Conservation (phyloP, 2,329 filamentous ascomycete genomes). For the Pseudocercospora crystallina region DNA sequence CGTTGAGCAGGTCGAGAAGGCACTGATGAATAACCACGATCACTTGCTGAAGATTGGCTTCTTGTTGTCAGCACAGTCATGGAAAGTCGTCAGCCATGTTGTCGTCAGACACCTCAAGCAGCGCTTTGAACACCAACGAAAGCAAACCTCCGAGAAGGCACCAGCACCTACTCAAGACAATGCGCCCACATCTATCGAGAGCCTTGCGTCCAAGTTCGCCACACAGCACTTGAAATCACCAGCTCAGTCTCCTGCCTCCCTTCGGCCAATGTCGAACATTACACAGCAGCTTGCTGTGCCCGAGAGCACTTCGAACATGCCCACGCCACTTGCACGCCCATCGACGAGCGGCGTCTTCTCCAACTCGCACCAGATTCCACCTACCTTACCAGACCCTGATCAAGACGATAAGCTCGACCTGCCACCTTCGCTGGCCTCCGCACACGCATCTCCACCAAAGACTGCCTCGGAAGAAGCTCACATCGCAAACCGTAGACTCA, state of each 20-base stretch:
- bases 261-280: conserved; percentile 24
- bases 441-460: conserved; percentile 6
- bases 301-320: conserved; percentile 54
- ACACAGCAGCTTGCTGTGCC: conserved; percentile 25
- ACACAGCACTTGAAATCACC: conserved; percentile 23
- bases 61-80: conserved; percentile 57
- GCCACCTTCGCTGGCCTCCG: conserved; percentile 27
- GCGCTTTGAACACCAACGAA: conserved; percentile 22
- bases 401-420: conserved; percentile 26
- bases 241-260: conserved; percentile 15
- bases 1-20: conserved; percentile 18
- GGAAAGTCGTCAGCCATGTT: conserved; percentile 56
- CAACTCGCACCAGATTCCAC: conserved; percentile 2
- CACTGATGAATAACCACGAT: conserved; percentile 19
- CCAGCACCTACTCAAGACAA: conserved; percentile 5
- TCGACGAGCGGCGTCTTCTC: conserved; percentile 11
- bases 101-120: conserved; percentile 51
- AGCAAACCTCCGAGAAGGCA: conserved; percentile 6
- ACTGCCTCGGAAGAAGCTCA: neutral
- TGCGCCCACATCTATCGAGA: conserved; percentile 17
- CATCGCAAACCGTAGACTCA: conserved; percentile 18
- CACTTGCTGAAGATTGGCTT: conserved; percentile 32
- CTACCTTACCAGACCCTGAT: conserved; percentile 37
- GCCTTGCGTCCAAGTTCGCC: conserved; percentile 17
- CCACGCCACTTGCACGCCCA: conserved; percentile 54